Evolutionary conservation across 805 yeast genomes (phyloP).

Genomic region (Blastobotrys peoriensis): DNA sequence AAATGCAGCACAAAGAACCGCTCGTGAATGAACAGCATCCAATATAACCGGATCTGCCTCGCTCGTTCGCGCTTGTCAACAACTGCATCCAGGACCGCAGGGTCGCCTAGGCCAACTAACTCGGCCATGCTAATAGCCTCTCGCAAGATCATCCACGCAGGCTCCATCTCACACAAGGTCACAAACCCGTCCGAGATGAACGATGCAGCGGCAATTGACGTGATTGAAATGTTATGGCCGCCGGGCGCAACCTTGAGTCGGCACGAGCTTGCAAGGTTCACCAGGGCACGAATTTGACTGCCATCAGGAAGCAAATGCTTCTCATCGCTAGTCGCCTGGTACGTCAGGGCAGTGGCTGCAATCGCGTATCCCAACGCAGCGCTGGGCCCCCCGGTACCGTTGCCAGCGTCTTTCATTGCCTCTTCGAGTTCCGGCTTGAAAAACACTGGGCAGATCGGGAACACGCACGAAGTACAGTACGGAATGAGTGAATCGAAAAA

Average conservation of each 20-base stretch:
- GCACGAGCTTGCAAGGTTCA: slow-evolving; percentile 6
- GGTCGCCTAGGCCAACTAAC: slow-evolving; percentile 6
- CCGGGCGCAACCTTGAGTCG: slow-evolving; percentile 9
- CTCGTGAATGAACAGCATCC: slow-evolving; percentile 16
- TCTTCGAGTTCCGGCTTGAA: slow-evolving; percentile 3
- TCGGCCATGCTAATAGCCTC: slow-evolving; percentile 14
- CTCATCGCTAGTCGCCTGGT: neutral
- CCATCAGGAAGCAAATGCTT: neutral
- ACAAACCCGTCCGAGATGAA: slow-evolving; percentile 10
- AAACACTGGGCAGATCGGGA: slow-evolving; percentile 11
- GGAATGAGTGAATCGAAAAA: slow-evolving; percentile 5
- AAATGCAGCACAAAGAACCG: slow-evolving; percentile 15
- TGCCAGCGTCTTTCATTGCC: neutral
- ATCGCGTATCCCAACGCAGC: slow-evolving; percentile 10
- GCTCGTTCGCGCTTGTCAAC: slow-evolving; percentile 7
- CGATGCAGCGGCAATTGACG: slow-evolving; percentile 8
- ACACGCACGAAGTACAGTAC: slow-evolving; percentile 4
- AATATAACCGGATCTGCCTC: slow-evolving; percentile 9
- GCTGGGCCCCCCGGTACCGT: neutral
- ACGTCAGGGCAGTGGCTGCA: slow-evolving; percentile 11
- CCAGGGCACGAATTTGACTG: slow-evolving; percentile 1
- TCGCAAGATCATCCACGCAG: slow-evolving; percentile 15
- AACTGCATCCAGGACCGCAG: neutral
- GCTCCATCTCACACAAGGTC: slow-evolving; percentile 7
- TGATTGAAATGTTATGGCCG: neutral